These are phyloP conservation scores for Fagopyrum esculentum DNA, from an alignment of 148 eudicot species.

Conservation along the genomic window DNA sequence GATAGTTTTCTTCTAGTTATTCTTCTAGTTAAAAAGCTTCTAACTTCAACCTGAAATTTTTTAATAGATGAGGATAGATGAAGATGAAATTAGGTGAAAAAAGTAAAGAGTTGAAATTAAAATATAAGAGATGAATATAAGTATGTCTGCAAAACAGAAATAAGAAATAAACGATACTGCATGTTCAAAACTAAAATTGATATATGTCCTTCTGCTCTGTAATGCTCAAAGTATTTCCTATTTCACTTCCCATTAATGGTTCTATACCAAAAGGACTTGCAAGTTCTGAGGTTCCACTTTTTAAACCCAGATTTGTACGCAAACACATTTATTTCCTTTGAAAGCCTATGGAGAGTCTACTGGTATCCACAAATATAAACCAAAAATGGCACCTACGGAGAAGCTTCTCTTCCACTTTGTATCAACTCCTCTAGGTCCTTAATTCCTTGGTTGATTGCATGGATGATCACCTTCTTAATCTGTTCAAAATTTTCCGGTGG, in stretches of 20 bases:
- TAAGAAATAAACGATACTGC: no score
- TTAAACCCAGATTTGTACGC: not conserved
- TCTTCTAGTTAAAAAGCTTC: no score
- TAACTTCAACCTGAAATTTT: no score
- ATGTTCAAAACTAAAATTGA: no score
- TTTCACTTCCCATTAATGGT: not conserved
- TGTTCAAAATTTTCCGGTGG: constrained; percentile 19
- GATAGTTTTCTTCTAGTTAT: no score
- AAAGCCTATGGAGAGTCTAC: not conserved
- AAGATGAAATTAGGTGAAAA: no score
- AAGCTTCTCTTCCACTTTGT: constrained; percentile 2
- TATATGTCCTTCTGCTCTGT: not conserved
- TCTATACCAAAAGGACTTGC: not conserved
- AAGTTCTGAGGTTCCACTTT: not conserved
- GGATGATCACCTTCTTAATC: constrained; percentile 90
- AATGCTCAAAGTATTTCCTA: not conserved
- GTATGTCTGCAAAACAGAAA: no score
- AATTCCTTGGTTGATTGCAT: constrained; percentile 55
- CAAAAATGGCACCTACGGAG: not conserved
- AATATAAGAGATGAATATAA: no score
- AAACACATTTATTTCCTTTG: not conserved
- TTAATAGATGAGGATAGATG: no score
- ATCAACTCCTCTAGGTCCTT: constrained; percentile 39
- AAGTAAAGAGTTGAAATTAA: no score
- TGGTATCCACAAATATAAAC: not conserved